These are phyloP conservation scores for Podaxis sp. DNA, from an alignment of 768 basidiomycete genomes.

Conservation along the genomic window DNA sequence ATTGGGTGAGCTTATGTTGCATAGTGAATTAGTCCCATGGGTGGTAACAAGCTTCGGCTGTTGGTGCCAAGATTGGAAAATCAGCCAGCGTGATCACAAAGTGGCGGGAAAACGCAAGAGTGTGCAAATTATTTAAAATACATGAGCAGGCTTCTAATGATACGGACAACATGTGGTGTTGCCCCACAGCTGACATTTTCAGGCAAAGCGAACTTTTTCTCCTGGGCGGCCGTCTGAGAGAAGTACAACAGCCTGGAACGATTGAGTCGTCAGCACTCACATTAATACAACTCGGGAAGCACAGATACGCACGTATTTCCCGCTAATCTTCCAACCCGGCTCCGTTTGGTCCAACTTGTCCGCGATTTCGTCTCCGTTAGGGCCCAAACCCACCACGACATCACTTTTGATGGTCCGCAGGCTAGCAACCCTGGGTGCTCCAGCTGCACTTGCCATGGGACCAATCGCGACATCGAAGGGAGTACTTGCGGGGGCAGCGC, in stretches of 20 bases:
- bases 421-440: conserved; percentile 83
- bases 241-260: conserved; percentile 73
- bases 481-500: conserved; percentile 80
- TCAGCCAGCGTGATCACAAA: not conserved
- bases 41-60: not conserved
- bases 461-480: conserved; percentile 91
- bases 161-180: not conserved
- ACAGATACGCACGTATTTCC: conserved; percentile 78
- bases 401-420: conserved; percentile 93
- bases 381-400: conserved; percentile 84
- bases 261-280: not conserved
- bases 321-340: conserved; percentile 95
- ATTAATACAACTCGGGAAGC: not conserved
- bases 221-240: conserved; percentile 86
- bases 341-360: conserved; percentile 81
- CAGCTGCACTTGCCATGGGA: conserved; percentile 83
- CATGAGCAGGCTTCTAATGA: not conserved
- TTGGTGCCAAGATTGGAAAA: not conserved
- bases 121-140: not conserved
- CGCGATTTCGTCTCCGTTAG: conserved; percentile 62
- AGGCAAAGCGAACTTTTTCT: conserved; percentile 77
- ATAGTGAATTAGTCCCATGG: not conserved
- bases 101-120: not conserved
- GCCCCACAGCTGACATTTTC: conserved; percentile 5
- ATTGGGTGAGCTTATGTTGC: not conserved